Evolutionary conservation across 2,329 filamentous ascomycete genomes (phyloP).

Genomic region (Grosmannia serpens): DNA sequence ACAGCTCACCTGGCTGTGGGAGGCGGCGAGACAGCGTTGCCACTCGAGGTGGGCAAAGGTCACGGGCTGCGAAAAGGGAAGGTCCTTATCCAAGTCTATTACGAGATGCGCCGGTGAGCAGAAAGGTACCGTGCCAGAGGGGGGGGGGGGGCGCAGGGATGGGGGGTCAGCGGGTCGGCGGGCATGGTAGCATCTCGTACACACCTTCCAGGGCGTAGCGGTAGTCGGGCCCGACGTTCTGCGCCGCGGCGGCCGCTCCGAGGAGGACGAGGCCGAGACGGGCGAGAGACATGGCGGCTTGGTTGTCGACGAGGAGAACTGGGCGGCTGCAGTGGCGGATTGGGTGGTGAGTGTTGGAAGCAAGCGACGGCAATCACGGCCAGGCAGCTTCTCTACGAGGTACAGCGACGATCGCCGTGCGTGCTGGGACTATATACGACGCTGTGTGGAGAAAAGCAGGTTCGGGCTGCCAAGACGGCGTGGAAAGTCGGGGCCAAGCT

Average conservation of each 20-base stretch:
- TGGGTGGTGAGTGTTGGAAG: too few species aligned
- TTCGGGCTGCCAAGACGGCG: too few species aligned
- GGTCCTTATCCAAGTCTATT: slow-evolving; percentile 8
- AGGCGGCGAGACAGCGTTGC: slow-evolving; percentile 7
- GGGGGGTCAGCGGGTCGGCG: background rate
- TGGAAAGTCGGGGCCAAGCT: too few species aligned
- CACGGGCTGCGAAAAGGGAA: slow-evolving; percentile 9
- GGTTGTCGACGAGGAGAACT: too few species aligned
- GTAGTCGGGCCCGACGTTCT: slow-evolving; percentile 3
- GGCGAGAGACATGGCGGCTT: background rate
- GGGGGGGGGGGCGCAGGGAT: too few species aligned
- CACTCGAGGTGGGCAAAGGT: slow-evolving; percentile 11
- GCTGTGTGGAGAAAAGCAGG: too few species aligned
- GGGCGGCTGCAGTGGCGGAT: too few species aligned
- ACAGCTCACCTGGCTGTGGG: background rate
- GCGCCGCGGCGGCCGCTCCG: background rate
- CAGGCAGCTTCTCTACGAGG: too few species aligned
- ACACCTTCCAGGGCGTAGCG: slow-evolving; percentile 2
- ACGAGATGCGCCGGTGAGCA: background rate
- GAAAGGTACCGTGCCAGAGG: too few species aligned
- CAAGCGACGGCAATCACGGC: too few species aligned
- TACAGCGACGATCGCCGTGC: too few species aligned
- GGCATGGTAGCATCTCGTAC: background rate
- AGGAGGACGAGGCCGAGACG: background rate
- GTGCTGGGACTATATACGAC: too few species aligned